Base-by-base conservation (phyloP, 768 basidiomycete genomes). In the Fistulinella prunicolor region DNA sequence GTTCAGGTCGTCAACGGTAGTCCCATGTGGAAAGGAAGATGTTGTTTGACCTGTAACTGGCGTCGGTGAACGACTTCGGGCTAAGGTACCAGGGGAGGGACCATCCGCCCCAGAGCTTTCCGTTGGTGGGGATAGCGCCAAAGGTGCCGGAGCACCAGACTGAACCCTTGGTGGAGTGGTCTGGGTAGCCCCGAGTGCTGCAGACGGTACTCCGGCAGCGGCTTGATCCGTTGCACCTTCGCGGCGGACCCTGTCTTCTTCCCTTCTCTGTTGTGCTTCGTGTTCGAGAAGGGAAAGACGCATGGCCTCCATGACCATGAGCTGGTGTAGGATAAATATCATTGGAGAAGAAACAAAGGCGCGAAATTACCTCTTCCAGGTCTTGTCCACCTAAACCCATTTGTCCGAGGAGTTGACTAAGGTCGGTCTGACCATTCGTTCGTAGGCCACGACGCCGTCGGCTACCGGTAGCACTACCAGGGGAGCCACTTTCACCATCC, bases 231-330 rank as follows among this genome's bases (percentile, higher is more conserved):
- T 66, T 36, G 65, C 67, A 24, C 66, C 71, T 37, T 73, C 74
- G 42, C 72, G 73, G 68, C 80, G 82, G 60, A 70, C 78, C 67
- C 79, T 83, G 65, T 86, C 81, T 59, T 82, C 85, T 47, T 89
- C 81, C 61, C 81, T 83, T 59, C 82, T 78, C 63, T 93, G 91
- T 46, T 93, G 89, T 60, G 93, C 93, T 69, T 97, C 94, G 60
- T 98, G 94, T 49, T 98, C 95, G 40, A 96, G 65, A 55, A 97
- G 74, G 22, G 93, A 96, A 48, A 96, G 72, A 46, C 95, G 83
- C 94, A 99, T 98, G 5, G 96, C 96, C 70, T 98, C 96, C 90
- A 94, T 94, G 46, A 99, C 74, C 95, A 98, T 97, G 37, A 99
- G 71, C 92, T 99, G 53, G 34, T 29, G 39, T 3, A 19, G 47